Conservation (phyloP, 345 rosid species). For the Aurinia saxatilis region DNA sequence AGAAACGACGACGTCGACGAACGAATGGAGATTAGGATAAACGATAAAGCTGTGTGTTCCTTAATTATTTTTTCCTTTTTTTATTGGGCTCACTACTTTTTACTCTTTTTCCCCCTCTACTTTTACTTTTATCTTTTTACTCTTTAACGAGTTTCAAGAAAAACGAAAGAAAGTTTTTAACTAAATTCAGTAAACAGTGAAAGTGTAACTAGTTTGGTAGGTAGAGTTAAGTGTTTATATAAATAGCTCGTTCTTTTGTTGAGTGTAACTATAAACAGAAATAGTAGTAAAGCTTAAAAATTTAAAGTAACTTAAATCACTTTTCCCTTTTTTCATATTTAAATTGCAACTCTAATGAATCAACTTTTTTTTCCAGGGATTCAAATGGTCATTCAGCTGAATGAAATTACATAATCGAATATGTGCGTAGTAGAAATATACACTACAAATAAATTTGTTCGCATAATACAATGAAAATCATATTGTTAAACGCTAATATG, state of each 20-base stretch:
- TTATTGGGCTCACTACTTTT: not conserved
- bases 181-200: not conserved
- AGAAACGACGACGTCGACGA: constrained; percentile 13
- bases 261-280: not conserved
- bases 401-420: no score
- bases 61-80: not conserved
- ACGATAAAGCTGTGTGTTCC: not conserved
- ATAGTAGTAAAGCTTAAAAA: not conserved
- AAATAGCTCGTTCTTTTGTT: not conserved
- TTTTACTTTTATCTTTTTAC: constrained; percentile 17
- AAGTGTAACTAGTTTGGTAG: not conserved
- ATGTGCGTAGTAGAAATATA: no score
- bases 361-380: no score
- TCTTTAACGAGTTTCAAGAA: constrained; percentile 22
- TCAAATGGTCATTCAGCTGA: no score
- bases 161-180: not conserved
- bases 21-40: not conserved
- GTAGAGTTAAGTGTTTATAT: not conserved
- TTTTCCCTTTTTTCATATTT: no score
- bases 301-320: not conserved
- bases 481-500: no score
- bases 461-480: no score
- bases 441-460: no score
- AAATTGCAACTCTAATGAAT: no score
- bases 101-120: not conserved